Conservation (phyloP, 2,329 filamentous ascomycete genomes). For the Pseudogymnoascus sp. region DNA sequence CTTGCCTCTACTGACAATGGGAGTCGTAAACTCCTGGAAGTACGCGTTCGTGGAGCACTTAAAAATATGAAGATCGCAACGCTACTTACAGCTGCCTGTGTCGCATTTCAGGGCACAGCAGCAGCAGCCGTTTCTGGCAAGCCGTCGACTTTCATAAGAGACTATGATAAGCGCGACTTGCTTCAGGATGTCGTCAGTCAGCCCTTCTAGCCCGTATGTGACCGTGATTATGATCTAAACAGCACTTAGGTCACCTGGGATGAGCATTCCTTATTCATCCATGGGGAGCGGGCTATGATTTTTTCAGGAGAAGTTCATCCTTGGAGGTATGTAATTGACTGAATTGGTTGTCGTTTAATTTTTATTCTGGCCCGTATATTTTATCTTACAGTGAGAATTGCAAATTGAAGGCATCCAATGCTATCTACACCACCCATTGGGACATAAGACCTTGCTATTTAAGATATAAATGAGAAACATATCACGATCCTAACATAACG, state of each 20-base stretch:
- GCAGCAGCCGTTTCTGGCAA: not conserved
- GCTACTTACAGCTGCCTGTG: conserved; percentile 6
- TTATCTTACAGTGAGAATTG: not conserved
- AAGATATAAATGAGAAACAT: not conserved
- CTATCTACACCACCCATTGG: not conserved
- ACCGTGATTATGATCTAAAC: not conserved
- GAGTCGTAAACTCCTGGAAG: not conserved
- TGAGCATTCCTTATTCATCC: conserved; percentile 59
- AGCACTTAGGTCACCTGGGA: conserved; percentile 54
- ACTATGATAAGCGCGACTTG: conserved; percentile 37
- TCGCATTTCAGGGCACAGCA: not conserved
- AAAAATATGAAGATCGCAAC: not conserved
- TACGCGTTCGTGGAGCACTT: not conserved
- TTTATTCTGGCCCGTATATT: not conserved
- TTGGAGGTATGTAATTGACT: conserved; percentile 30
- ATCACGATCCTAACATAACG: not conserved
- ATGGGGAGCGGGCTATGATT: conserved; percentile 60
- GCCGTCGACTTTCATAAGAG: conserved; percentile 26
- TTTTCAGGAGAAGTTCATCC: conserved; percentile 70
- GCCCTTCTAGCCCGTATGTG: not conserved
- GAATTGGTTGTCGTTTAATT: conserved; percentile 14
- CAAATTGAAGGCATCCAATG: not conserved
- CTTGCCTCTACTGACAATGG: not conserved
- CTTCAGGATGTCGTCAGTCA: conserved; percentile 43
- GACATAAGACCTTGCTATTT: not conserved